Evolutionary conservation across 768 basidiomycete genomes (phyloP).

Genomic region (Steccherinum ochraceum): DNA sequence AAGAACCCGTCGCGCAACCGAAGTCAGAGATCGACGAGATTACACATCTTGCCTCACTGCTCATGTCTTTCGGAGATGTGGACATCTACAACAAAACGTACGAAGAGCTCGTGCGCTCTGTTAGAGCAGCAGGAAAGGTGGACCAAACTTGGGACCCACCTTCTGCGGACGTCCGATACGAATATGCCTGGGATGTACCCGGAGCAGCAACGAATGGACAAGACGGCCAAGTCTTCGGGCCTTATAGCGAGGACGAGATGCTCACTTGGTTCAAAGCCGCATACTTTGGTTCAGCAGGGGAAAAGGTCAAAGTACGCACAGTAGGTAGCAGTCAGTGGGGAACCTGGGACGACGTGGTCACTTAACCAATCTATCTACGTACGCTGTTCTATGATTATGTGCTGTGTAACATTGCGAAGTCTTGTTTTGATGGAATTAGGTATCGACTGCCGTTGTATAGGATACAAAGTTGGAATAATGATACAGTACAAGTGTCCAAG

Average conservation of each 20-base stretch:
- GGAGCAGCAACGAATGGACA: conserved; percentile 31
- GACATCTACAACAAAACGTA: conserved; percentile 86
- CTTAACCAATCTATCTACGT: conserved; percentile 22
- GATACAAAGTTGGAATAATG: not conserved
- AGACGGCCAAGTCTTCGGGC: conserved; percentile 60
- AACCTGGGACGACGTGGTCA: conserved; percentile 61
- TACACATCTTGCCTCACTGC: conserved; percentile 81
- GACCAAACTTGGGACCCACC: conserved; percentile 67
- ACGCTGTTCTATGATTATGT: not conserved
- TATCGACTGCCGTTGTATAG: not conserved
- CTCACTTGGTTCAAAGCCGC: conserved; percentile 70
- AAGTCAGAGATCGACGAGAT: conserved; percentile 66
- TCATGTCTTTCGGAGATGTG: conserved; percentile 80
- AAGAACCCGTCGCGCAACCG: conserved; percentile 10
- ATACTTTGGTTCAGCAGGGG: conserved; percentile 75
- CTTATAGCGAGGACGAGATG: conserved; percentile 77
- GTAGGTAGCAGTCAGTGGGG: conserved; percentile 64
- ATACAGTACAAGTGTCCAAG: too few relatives aligned
- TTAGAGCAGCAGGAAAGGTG: conserved; percentile 68
- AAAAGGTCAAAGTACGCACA: conserved; percentile 68
- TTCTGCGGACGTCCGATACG: conserved; percentile 68
- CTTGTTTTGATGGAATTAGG: too few relatives aligned
- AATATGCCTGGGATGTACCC: conserved; percentile 73
- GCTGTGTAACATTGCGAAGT: too few relatives aligned
- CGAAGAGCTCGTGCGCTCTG: conserved; percentile 73